Base-by-base conservation (phyloP, 2,329 filamentous ascomycete species). In the Alternaria viburni region DNA sequence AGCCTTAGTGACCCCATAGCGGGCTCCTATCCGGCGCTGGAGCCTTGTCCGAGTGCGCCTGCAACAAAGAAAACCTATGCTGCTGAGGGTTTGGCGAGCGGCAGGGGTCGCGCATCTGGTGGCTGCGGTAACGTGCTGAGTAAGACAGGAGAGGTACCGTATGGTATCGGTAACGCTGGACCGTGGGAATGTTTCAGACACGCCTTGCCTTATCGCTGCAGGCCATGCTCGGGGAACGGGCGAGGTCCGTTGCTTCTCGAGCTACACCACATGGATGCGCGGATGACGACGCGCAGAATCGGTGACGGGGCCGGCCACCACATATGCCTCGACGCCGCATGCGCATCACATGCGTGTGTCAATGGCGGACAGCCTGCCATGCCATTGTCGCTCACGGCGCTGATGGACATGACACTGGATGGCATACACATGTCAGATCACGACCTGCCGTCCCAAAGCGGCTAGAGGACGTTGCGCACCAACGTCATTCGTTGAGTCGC, bases 1-100 rank as follows among this genome's bases (percentile, higher is more conserved):
- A 41, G 45, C 55, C 59, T 59, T 62, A 47, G 54, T 57, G 50
- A 55, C 43, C 64, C 61, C 47, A 55, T 61, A 41, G 44, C 57
- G 59, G 62, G 60, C 64, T 63, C 57, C 57, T 49, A 57, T 58
- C 57, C 62, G 68, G 61, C 61, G 62, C 59, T 70, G 71, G 66
- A 71, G 70, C 69, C 72, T 72, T 69, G 67, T 61, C 23, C 54
- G 51, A 57, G 47, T 17, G 54, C 54, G 49, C 54, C 43, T 55
- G 60, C 57, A 62, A 59, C 65, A 65, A 60, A 64, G 62, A 65
- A 63, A 64, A 61, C 49, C 49, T 41, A 52, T 61, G 51, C 58
- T 62, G 41, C 25, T 50, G 64, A 56, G 47, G 43, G 56, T 66
- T 61, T 68, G 65, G 65, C 63, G 62, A 61, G 61, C 26, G 61